Base-by-base conservation (phyloP, 345 rosid species). In the Hibiscus tridactylites region DNA sequence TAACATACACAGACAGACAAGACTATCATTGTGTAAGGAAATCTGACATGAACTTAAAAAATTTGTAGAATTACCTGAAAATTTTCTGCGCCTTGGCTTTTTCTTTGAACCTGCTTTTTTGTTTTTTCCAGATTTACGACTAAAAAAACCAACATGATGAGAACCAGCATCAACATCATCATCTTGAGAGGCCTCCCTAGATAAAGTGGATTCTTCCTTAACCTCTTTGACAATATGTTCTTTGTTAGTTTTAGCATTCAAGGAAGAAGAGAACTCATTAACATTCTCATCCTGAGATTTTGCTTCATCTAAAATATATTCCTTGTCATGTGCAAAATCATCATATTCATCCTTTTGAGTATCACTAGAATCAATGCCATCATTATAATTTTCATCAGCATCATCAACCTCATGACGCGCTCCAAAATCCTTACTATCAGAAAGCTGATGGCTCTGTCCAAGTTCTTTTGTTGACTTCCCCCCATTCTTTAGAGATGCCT, bases 41-140 rank as follows among this genome's bases (percentile, higher is more conserved):
- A 44, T 65, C 54, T 24, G 3, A 46, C 35, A 44, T 46, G 5
- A 5, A 66, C 58, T 49, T 16, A 42, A 63, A 1, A 4, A 62
- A 68, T 13, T 26, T 50, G 8, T 54, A 47, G 77, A 57, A 17
- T 73, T 71, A 84, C 85, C 83, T 68, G 90, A 86, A 85, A 81
- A 84, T 77, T 85, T 91, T n/a, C 80, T 89, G 17, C 86, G 90
- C 76, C 76, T 89, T 21, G 86, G 53, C 80, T 79, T 95, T 77
- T 80, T 86, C 80, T 86, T 92, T 9, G 88, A 59, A 62, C 80
- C 86, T 60, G 83, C 69, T 21, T 70, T 77, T 17, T 88, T 74
- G 77, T 74, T 74, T 83, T 78, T 84, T 71, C 79, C 76, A 17
- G 86, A 78, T 75, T 83, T 88, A 39, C 76, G 80, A 76, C 79